Evolutionary conservation across 2,329 filamentous ascomycete species (phyloP).

Genomic region (Sarocladium kiliense): DNA sequence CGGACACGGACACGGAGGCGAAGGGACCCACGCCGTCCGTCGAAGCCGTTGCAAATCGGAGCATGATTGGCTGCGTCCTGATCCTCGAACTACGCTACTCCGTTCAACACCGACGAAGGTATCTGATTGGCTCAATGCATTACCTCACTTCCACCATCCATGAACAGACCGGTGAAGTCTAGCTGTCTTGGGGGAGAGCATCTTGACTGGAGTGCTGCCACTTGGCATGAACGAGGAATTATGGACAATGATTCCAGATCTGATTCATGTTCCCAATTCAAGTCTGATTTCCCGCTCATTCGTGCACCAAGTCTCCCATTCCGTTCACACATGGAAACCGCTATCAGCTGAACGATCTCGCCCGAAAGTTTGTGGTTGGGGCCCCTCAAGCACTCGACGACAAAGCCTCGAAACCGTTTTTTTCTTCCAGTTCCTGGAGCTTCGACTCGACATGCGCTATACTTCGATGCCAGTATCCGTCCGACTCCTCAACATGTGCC

Average conservation of each 20-base stretch:
- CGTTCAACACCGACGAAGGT: background rate
- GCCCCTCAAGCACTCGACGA: background rate
- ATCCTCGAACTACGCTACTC: background rate
- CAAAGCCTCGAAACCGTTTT: background rate
- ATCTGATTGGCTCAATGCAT: background rate
- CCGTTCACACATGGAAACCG: too few relatives aligned
- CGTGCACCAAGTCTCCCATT: too few relatives aligned
- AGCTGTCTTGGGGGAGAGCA: too few relatives aligned
- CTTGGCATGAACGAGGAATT: too few relatives aligned
- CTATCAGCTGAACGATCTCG: too few relatives aligned
- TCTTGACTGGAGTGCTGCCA: too few relatives aligned
- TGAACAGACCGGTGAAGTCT: too few relatives aligned
- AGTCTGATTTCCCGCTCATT: too few relatives aligned
- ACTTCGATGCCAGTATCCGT: conserved; percentile 11
- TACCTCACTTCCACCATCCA: too few relatives aligned
- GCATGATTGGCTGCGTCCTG: background rate
- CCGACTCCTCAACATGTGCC: conserved; percentile 9
- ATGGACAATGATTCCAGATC: too few relatives aligned
- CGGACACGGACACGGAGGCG: background rate
- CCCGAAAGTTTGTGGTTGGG: too few relatives aligned
- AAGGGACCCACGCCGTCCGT: background rate
- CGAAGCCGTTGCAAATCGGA: background rate
- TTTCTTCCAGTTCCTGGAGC: conserved; percentile 11
- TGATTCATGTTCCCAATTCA: too few relatives aligned
- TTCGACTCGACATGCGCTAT: conserved; percentile 8